phyloP scores from a whole-genome alignment of 192 early-diverging fungal genomes.

The Rhizophlyctis rosea region DNA sequence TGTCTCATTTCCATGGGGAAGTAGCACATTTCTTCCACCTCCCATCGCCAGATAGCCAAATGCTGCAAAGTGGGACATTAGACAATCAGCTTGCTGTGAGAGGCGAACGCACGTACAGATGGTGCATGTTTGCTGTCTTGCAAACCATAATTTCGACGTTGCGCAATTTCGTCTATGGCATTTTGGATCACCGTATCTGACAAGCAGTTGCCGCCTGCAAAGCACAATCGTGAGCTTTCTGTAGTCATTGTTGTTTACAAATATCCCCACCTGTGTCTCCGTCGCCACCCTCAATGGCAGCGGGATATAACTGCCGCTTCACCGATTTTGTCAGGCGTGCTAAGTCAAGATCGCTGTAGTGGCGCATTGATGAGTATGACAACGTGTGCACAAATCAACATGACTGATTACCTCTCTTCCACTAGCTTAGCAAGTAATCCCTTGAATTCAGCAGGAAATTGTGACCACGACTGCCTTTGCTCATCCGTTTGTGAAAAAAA shows the following conservation, averaged over 20 bases:
- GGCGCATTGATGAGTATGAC: too few relatives aligned
- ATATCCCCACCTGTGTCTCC: too few relatives aligned
- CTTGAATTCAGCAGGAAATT: constrained; percentile 1
- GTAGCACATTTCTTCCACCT: constrained; percentile 41
- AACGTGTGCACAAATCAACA: too few relatives aligned
- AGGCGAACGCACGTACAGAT: too few relatives aligned
- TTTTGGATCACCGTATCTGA: background rate
- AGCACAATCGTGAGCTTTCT: too few relatives aligned
- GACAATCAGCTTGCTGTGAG: too few relatives aligned
- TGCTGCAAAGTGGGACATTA: constrained; percentile 11
- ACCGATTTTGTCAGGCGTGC: background rate
- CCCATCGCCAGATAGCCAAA: constrained; percentile 49
- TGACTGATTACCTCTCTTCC: constrained; percentile 15
- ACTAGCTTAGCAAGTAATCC: constrained; percentile 11
- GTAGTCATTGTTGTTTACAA: too few relatives aligned
- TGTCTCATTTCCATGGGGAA: constrained; percentile 47
- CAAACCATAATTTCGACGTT: constrained; percentile 14
- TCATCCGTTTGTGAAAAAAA: constrained; percentile 1
- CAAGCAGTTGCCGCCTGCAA: too few relatives aligned
- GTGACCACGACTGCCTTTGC: background rate
- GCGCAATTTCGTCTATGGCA: constrained; percentile 6
- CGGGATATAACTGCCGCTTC: constrained; percentile 4
- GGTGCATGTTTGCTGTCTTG: too few relatives aligned
- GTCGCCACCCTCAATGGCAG: background rate
- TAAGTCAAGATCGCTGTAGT: background rate